Conservation (phyloP, 2,329 filamentous ascomycete genomes). For the Colletotrichum sojae region DNA sequence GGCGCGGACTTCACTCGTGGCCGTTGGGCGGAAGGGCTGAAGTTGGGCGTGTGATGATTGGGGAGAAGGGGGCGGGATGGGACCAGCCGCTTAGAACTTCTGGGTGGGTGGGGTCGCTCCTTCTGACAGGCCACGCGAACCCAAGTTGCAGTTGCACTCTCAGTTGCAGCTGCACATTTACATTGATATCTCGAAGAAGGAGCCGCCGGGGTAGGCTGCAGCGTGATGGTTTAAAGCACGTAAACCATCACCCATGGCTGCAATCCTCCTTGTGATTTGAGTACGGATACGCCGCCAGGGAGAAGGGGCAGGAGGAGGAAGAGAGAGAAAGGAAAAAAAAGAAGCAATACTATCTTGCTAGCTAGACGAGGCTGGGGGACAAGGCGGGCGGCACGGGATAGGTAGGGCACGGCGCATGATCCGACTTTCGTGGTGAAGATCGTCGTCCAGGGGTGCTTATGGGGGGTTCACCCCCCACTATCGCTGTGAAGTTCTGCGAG, state of each 20-base stretch:
- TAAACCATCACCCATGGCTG: background rate
- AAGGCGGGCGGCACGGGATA: conserved; percentile 17
- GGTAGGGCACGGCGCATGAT: conserved; percentile 11
- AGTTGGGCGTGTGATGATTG: conserved; percentile 1
- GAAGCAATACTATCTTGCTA: conserved; percentile 5
- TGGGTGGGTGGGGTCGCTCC: conserved; percentile 6
- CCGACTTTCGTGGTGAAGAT: conserved; percentile 22
- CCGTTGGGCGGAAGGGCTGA: background rate
- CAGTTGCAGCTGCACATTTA: background rate
- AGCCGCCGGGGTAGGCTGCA: background rate
- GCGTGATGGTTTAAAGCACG: background rate
- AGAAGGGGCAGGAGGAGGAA: background rate
- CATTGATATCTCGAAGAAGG: background rate
- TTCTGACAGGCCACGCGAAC: background rate
- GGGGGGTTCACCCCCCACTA: too few species aligned
- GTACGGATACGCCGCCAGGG: conserved; percentile 1
- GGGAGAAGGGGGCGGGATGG: background rate
- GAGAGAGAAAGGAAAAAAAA: conserved; percentile 8
- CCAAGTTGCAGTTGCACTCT: background rate
- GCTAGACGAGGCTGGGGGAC: conserved; percentile 10
- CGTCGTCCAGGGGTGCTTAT: background rate
- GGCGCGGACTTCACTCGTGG: conserved; percentile 12
- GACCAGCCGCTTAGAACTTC: conserved; percentile 11
- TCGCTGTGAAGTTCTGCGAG: background rate
- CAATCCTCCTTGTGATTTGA: background rate